A percentile compares a stretch with the other conserved stretches of the same genome.
Conservation (phyloP, 306 rosid species). For the Carpinus fangiana region DNA sequence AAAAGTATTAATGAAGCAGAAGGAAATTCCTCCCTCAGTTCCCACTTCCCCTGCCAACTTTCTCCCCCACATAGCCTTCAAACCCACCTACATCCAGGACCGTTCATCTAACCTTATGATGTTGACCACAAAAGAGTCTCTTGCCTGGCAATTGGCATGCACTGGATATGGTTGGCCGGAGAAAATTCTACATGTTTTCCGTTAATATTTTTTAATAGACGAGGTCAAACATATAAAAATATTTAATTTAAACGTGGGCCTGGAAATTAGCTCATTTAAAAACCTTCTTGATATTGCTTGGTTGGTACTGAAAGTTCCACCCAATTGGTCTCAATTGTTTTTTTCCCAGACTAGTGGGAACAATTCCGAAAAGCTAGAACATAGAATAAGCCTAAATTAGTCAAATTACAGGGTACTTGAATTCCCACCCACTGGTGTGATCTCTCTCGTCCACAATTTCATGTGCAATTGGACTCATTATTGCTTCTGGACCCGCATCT, state of each 20-base stretch:
- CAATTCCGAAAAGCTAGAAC: not conserved
- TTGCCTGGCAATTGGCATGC: too few species aligned
- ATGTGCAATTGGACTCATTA: not conserved
- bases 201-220: too few species aligned
- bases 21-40: not conserved
- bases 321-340: not conserved
- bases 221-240: too few species aligned
- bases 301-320: not conserved
- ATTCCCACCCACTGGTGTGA: not conserved
- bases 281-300: too few species aligned
- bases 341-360: not conserved
- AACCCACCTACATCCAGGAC: not conserved
- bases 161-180: too few species aligned
- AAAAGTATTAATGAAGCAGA: not conserved
- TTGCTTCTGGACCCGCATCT: not conserved
- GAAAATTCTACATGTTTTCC: not conserved
- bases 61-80: not conserved
- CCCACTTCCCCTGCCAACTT: not conserved
- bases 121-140: too few species aligned
- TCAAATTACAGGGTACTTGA: not conserved
- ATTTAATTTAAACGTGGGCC: too few species aligned
- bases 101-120: not conserved
- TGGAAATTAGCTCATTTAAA: too few species aligned
- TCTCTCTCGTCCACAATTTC: not conserved
- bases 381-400: not conserved